Evolutionary conservation across 345 rosid species (phyloP), one percentile per base, ranked within the genome.

Genomic region (Eucalyptus victrix): DNA sequence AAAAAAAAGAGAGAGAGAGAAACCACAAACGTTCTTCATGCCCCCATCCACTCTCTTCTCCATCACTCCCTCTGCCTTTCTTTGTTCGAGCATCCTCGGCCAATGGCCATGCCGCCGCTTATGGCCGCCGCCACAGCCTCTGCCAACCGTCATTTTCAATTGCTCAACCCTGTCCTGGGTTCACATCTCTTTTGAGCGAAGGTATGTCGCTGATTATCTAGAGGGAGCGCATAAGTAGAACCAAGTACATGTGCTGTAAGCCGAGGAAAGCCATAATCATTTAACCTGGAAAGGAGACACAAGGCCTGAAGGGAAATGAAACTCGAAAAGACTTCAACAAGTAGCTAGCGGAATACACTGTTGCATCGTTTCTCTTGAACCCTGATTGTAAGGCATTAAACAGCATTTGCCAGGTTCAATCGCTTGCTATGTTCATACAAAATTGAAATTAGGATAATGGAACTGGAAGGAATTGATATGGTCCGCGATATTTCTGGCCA

Each of bases 1-100:
- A 5, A 5, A 2, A 21, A 0, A 28, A 1, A 47, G 49, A 8
- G 9, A 32, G 16, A n/a, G 8, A n/a, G 34, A n/a, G 19, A 65
- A n/a, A n/a, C 40, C 76, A 65, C 76, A 65, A 65, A 65, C 76
- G 19, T 65, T 65, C 40, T 65, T 65, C 76, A 18, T 69, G 23
- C 44, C 44, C 62, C 44, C 80, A 28, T 13, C 69, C 76, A n/a
- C 76, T 67, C 6, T 15, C 76, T 67, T 32, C 76, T 32, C 40
- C 76, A 67, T 67, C 76, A 9, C 26, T 34, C 80, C 23, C 45
- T 37, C 45, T 10, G 37, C 69, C 88, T 4, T 60, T 30, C 49
- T 30, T 30, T 5, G 76, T 18, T 9, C 62, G 9, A 56, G 45
- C 80, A 54, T 40, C 76, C 6, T 26, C 37, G 49, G 80, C 32